phyloP scores from a whole-genome alignment of 2,329 filamentous ascomycete genomes.

The Diaporthe citri region DNA sequence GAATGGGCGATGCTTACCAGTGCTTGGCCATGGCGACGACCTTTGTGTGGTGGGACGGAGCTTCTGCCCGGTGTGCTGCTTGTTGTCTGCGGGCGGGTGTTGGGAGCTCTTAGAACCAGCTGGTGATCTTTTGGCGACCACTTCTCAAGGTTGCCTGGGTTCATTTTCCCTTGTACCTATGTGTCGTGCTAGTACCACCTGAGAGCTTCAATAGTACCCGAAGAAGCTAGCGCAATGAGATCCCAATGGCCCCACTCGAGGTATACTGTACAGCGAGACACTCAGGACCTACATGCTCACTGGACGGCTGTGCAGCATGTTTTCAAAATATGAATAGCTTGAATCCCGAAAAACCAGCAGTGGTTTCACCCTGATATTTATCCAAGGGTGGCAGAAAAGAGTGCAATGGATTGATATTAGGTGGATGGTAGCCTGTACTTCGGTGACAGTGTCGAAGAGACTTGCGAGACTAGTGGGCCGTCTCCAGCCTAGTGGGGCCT shows the following conservation, averaged over 20 bases:
- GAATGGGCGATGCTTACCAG: constrained; percentile 43
- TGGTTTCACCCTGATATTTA: too few species aligned
- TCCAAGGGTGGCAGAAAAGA: not conserved
- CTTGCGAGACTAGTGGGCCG: not conserved
- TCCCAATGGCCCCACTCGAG: not conserved
- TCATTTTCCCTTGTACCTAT: not conserved
- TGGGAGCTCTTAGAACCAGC: not conserved
- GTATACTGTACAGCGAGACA: not conserved
- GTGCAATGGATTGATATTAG: too few species aligned
- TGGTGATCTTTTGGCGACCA: not conserved
- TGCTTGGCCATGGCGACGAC: constrained; percentile 47
- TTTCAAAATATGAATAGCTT: not conserved
- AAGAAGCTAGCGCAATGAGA: not conserved
- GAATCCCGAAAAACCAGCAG: too few species aligned
- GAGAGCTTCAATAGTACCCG: not conserved
- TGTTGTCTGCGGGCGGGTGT: not conserved
- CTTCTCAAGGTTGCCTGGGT: not conserved
- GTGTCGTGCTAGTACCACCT: not conserved
- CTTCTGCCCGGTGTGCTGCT: not conserved
- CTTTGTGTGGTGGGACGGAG: not conserved
- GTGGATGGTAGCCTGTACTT: too few species aligned
- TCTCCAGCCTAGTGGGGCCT: not conserved
- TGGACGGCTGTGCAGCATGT: too few species aligned
- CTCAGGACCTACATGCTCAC: not conserved
- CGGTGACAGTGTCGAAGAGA: not conserved